Base-by-base conservation (phyloP, 192 early-diverging fungal genomes). In the Coemansia guatemalensis region DNA sequence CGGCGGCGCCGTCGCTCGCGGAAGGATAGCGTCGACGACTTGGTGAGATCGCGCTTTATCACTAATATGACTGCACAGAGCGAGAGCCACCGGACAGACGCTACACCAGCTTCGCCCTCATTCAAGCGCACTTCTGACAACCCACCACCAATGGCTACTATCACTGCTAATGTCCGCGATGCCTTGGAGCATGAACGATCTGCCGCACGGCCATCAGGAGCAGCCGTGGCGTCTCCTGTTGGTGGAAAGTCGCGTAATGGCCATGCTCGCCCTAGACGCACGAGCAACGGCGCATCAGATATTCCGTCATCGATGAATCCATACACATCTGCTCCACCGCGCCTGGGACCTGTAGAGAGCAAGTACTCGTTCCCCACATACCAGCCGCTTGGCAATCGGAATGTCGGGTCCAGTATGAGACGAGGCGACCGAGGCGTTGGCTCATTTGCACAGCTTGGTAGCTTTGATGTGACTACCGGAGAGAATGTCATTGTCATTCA, bases 401-500 rank as follows among this genome's bases (percentile, higher is more conserved):
- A 71, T 30, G 59, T 65, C n/a, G 62, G 66, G 14, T 81, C 78
- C 60, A 64, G 62, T 2, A 54, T 81, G 59, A 62, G 60, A 32
- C 65, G 67, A 20, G 55, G 66, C 18, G 73, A 75, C 44, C 65
- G 54, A 2, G 69, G 73, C 7, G 61, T 73, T 4, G 74, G 69
- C 24, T 26, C 56, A 1, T 35, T 44, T 5, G 26, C 35, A 8
- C 53, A 56, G 20, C 30, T 12, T 8, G 56, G 52, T 1, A 60
- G 59, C 5, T 35, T 75, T 23, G 65, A 75, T 2, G 74, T 67
- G 5, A 50, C 73, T 2, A 72, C 61, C 1, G 84, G 83, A 41
- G 73, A 82, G 11, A 89, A 93, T 65, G 85, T 90, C 18, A 84
- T 95, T 59, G 88, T 95, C 17, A 91, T 95, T 56, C 91, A 95